Base-by-base conservation (phyloP, 306 rosid species). In the Cicer bijugum region DNA sequence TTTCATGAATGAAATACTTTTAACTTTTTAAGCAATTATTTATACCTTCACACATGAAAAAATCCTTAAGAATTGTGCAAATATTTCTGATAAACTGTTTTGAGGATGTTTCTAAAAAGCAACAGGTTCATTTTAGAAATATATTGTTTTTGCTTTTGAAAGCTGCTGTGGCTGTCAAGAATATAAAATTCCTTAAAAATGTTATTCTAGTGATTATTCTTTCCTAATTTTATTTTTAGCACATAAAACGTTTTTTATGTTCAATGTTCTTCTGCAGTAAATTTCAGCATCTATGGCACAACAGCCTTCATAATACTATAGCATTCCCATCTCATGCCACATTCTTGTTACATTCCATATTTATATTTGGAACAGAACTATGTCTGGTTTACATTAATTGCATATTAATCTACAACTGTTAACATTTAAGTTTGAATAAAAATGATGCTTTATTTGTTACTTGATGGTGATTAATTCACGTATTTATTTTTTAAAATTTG, bases 131-230 rank as follows among this genome's bases (percentile, higher is more conserved):
- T 33, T 69, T 52, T 45, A 50, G 10, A 69, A 50, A 39, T 43
- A 65, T 1, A 51, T 20, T 9, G 75, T 37, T 7, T 8, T 17
- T 39, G 50, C 19, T 52, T 71, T 15, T 35, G 8, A 69, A 69
- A 70, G 55, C 66, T 71, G 43, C 44, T 42, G 76, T 71, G 66
- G 55, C 66, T 17, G n/a, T 56, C 40, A 70, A 53, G 33, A 53
- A 70, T 38, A 48, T 39, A 5, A 53, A 12, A 38, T 53, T 55
- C 55, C 63, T 71, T 38, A 9, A 52, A 52, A 48, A 47, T 10
- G 2, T 11, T 68, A 46, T 23, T 67, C 4, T 33, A 69, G 37
- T 35, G 52, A 37, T 14, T 35, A 15, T 28, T 3, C 12, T 50
- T 28, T 48, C 35, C 50, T 50, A 69, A 69, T 16, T 16, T 16